These are phyloP conservation scores for Phragmites australis DNA, from an alignment of 176 grass and related monocot species.

Conservation along the genomic window DNA sequence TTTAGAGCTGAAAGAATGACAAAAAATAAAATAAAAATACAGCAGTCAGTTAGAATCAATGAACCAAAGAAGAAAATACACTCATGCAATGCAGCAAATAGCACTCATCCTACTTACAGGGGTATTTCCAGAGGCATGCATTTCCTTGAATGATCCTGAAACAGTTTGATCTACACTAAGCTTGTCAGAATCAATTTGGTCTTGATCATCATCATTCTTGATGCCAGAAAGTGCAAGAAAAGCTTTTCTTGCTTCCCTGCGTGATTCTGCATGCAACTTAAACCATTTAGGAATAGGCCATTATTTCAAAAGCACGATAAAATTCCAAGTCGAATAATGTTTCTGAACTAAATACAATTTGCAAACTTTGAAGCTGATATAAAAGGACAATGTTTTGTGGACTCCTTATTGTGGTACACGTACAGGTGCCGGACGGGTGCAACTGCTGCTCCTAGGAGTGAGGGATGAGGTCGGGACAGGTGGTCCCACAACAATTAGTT, in stretches of 20 bases:
- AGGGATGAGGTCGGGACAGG: too few relatives aligned
- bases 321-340: constrained; percentile 12
- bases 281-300: constrained; percentile 16
- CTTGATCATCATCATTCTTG: constrained; percentile 43
- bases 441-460: too few relatives aligned
- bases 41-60: constrained; percentile 20
- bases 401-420: too few relatives aligned
- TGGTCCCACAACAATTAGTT: too few relatives aligned
- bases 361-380: constrained; percentile 18
- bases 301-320: constrained; percentile 19
- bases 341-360: constrained; percentile 14
- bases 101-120: constrained; percentile 60
- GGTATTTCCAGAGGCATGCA: constrained; percentile 55
- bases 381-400: constrained; percentile 24
- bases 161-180: constrained; percentile 51
- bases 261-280: constrained; percentile 56
- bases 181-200: constrained; percentile 41
- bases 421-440: too few relatives aligned
- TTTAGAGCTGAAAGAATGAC: not conserved
- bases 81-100: constrained; percentile 30
- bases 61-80: constrained; percentile 25
- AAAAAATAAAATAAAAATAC: not conserved
- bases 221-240: constrained; percentile 77
- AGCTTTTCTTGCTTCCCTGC: constrained; percentile 91
- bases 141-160: constrained; percentile 35